These are phyloP conservation scores for Casuarina cunninghamiana DNA, from an alignment of 306 rosid genomes.

Conservation along the genomic window DNA sequence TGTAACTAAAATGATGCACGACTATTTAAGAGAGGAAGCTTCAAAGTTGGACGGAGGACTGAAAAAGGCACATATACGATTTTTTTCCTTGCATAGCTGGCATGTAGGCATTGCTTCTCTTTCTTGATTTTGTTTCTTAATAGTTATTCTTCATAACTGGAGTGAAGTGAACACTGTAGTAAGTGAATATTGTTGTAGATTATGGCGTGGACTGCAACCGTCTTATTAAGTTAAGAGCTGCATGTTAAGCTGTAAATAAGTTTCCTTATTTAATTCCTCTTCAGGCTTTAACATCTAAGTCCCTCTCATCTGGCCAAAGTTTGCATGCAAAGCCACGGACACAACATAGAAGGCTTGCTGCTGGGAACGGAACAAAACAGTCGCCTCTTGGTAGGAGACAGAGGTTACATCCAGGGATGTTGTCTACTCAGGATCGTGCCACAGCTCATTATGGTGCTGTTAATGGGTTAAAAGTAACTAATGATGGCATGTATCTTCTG, in stretches of 20 bases:
- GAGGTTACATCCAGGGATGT: conserved; percentile 91
- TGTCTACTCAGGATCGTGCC: conserved; percentile 88
- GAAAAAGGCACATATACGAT: background rate
- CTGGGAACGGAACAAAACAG: conserved; percentile 66
- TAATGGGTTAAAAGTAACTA: conserved; percentile 80
- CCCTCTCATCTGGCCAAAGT: conserved; percentile 31
- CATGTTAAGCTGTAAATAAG: background rate
- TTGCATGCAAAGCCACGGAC: conserved; percentile 45
- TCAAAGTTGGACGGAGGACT: background rate
- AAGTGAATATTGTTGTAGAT: conserved; percentile 5
- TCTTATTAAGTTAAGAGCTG: conserved; percentile 7
- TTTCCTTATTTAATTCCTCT: conserved; percentile 8
- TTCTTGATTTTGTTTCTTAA: background rate
- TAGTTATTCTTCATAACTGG: conserved; percentile 20
- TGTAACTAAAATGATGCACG: background rate
- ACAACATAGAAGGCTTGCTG: conserved; percentile 55
- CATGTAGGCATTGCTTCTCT: background rate
- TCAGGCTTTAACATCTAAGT: conserved; percentile 60
- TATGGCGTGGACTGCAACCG: conserved; percentile 12
- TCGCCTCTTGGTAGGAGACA: conserved; percentile 55
- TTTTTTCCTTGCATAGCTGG: background rate
- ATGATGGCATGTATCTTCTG: conserved; percentile 88
- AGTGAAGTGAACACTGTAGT: conserved; percentile 13
- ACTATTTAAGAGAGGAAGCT: background rate
- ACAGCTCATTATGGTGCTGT: conserved; percentile 99